Evolutionary conservation across 1,139 yeast species (phyloP), one percentile per base, ranked within the genome.

Genomic region (Lizanozyma gosingica): DNA sequence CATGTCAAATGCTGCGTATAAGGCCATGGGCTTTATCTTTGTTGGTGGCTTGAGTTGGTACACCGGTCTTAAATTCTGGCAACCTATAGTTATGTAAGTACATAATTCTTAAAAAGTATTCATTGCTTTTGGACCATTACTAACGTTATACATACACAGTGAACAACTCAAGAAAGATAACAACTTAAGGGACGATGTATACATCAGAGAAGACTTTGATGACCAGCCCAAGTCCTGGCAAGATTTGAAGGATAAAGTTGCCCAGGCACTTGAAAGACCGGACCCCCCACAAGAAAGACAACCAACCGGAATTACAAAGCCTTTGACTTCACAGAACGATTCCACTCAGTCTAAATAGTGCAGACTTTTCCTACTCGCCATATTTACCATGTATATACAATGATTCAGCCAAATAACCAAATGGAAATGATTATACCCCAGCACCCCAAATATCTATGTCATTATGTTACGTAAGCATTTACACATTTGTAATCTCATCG

Each of bases 141-240:
- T 47, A 45, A 47, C 49, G 14, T 18, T 4, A 18, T 11, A 16
- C 4, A 16, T 15, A 11, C 4, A 35, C 39, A 79, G 84, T 33
- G 92, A 83, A 43, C 83, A 75, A 49, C 65, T 85, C 44, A 68
- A 73, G 48, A 74, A 78, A 52, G 90, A 83, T 51, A 86, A 87
- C 2, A 72, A 74, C 42, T 65, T 85, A 42, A 69, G 88, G 50
- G 55, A 60, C 3, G 88, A 80, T 50, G 68, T 81, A 29, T 65
- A 65, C 15, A 61, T 80, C 18, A 79, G 78, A 1, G 66, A 72
- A 39, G 65, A 62, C 41, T 62, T 57, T 14, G 53, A 52, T 22
- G 63, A 60, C 33, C 63, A 57, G 35, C 73, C 73, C 6, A 51
- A 56, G 33, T 59, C 69, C 11, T 65, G 72, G 70, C 55, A 57